Base-by-base conservation (phyloP, 1,284 basidiomycete species). In the Schizophyllum amplum region DNA sequence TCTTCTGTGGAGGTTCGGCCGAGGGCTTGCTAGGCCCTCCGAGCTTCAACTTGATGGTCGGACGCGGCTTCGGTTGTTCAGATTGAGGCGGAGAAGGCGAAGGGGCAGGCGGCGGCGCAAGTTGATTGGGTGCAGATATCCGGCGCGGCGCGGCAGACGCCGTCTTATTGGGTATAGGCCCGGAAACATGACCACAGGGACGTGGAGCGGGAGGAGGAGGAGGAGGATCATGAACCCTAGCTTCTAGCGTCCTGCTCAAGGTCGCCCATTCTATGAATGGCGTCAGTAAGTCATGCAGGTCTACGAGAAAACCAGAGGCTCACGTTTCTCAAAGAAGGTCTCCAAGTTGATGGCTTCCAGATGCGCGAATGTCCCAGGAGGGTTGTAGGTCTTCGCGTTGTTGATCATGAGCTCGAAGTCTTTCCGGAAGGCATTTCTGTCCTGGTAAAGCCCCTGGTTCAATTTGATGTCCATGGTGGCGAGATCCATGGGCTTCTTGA, bases 401-500 rank as follows among this genome's bases (percentile, higher is more conserved):
- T 75, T 69, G 59, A 95, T 82, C 81, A 99, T 92, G 53, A 98
- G 81, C 58, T 82, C 84, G 69, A 99, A 90, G 69, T 99, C 96
- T 20, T 80, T 77, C 64, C 89, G 86, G 68, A 98, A 96, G 21
- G 80, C 87, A 66, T 87, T 84, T 22, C 94, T 86, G 65, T 91
- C 83, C 60, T 84, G 81, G 74, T 98, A 99, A 68, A 94, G 82
- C 0, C 94, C 94, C 59, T 81, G 84, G 65, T 93, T 87, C 23
- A 99, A 75, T 71, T 97, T 98, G 55, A 90, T 90, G 21, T 79
- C 77, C 75, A 97, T 91, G 0, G 94, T 95, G 53, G 86, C 86
- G 13, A 99, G 76, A 69, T 99, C 96, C 92, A 99, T 98, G 0
- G 97, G 96, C 15, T 88, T 78, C 69, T 91, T 90, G 72, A 99